Percentiles rank a stretch among this genome's conserved stretches.
Conservation (phyloP, 106 monocot species). For the Gastrodia elata region DNA sequence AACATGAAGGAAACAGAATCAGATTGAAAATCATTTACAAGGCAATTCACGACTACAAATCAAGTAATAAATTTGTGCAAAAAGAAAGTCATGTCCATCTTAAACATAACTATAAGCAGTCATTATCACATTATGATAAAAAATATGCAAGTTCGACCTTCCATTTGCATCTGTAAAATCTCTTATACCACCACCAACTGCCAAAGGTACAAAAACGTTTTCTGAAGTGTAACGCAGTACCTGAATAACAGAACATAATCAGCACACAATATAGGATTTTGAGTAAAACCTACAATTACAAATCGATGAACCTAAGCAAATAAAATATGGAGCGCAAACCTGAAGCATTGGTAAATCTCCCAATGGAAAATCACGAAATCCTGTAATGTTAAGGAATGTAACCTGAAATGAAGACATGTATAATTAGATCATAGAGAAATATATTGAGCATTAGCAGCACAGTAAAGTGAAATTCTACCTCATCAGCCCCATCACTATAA, state of each 20-base stretch:
- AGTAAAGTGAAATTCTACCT: constrained; percentile 35
- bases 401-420: constrained; percentile 41
- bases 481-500: constrained; percentile 97
- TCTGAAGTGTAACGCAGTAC: constrained; percentile 79
- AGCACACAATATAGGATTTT: not conserved
- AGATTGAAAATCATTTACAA: not conserved
- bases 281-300: not conserved
- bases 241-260: constrained; percentile 21
- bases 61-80: not conserved
- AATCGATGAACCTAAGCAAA: not conserved
- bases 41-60: not conserved
- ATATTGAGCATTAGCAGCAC: not conserved
- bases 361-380: constrained; percentile 90
- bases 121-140: not conserved
- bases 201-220: constrained; percentile 94
- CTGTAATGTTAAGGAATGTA: constrained; percentile 95
- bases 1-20: not conserved
- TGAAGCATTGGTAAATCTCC: constrained; percentile 93
- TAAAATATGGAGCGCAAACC: constrained; percentile 17
- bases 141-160: constrained; percentile 31
- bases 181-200: constrained; percentile 98
- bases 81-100: not conserved
- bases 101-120: not conserved
- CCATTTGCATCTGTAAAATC: constrained; percentile 97
- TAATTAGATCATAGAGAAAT: not conserved